Evolutionary conservation across 2,329 filamentous ascomycete species (phyloP), one percentile per base, ranked within the genome.

Genomic region (Sclerotinia nivalis): DNA sequence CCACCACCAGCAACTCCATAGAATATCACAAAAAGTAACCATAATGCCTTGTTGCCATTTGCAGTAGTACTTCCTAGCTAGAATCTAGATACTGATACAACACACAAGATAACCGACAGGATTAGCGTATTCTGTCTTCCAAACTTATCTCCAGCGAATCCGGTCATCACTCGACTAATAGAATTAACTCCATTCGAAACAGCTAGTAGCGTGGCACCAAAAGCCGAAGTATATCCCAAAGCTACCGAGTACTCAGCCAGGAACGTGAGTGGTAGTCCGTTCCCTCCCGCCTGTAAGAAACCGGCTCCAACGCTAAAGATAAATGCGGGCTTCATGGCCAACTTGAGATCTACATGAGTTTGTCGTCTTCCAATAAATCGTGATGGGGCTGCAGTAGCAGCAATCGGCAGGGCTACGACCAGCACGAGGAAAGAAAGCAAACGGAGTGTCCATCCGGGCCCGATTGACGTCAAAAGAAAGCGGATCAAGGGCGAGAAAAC

Each of bases 81-180:
- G 37, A 83, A 77, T 1, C 77, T 78, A 49, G 79, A 78, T 1
- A 83, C 81, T 60, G 77, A 79, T 37, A 75, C 65, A 7, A 79
- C 80, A 31, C 80, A 79, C 4, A 81, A 70, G 1, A 82, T 69
- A 4, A 81, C 77, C 15, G 80, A 82, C 25, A 83, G 25, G 4
- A 84, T 76, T 4, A 86, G 77, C 43, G 81, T 81, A 72, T 86
- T 85, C 71, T 84, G 82, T 34, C 84, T 79, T 0, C 84, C 84
- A 4, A 82, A 75, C 4, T 79, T 79, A 74, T 86, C 84, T 34
- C 83, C 83, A 0, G 81, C 79, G 65, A 80, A 82, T 6, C 84
- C 84, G 1, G 80, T 80, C 9, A 81, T 59, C 4, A 85, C 74
- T n/a, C 83, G 80, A 22, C 81, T 79, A 0, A 80, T 78, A 9